Evolutionary conservation across 2,329 filamentous ascomycete species (phyloP).

Genomic region (Teratosphaeriaceae sp.): DNA sequence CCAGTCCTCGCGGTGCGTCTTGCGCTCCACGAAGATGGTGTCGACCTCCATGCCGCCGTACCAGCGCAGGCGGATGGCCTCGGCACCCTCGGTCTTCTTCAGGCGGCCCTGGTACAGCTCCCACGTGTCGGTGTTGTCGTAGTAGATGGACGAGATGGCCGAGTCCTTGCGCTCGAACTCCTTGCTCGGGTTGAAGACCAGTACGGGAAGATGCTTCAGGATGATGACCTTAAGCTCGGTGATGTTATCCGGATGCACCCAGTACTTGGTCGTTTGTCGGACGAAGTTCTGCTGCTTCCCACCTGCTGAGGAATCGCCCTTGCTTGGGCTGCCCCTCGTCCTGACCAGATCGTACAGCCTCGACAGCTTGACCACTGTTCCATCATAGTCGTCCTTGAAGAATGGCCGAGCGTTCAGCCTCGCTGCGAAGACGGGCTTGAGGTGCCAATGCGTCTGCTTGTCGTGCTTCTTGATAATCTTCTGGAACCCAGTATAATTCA

Average conservation of each 20-base stretch:
- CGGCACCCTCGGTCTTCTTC: conserved; percentile 96
- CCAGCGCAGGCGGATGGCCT: conserved; percentile 94
- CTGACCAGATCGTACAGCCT: conserved; percentile 92
- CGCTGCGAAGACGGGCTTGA: conserved; percentile 92
- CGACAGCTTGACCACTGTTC: conserved; percentile 88
- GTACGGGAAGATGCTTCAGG: conserved; percentile 90
- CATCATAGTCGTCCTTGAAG: conserved; percentile 98
- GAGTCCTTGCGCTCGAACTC: conserved; percentile 87
- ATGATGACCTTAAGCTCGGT: conserved; percentile 98
- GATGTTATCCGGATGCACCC: conserved; percentile 98
- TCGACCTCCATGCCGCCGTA: conserved; percentile 95
- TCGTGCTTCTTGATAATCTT: conserved; percentile 99
- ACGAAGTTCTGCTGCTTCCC: conserved; percentile 93
- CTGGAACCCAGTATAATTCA: conserved; percentile 98
- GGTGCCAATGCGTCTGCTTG: conserved; percentile 89
- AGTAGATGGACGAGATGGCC: conserved; percentile 98
- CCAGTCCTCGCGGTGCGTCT: conserved; percentile 98
- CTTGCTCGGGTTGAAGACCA: conserved; percentile 96
- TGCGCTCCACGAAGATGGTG: conserved; percentile 93
- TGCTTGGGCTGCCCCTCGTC: conserved; percentile 84
- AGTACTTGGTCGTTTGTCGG: conserved; percentile 97
- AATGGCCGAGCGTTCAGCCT: conserved; percentile 94
- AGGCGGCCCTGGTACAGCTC: conserved; percentile 89
- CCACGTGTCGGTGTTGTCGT: conserved; percentile 90
- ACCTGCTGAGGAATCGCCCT: conserved; percentile 85